phyloP scores from a whole-genome alignment of 805 yeast species.

The Zygosaccharomyces gambellarensis region DNA sequence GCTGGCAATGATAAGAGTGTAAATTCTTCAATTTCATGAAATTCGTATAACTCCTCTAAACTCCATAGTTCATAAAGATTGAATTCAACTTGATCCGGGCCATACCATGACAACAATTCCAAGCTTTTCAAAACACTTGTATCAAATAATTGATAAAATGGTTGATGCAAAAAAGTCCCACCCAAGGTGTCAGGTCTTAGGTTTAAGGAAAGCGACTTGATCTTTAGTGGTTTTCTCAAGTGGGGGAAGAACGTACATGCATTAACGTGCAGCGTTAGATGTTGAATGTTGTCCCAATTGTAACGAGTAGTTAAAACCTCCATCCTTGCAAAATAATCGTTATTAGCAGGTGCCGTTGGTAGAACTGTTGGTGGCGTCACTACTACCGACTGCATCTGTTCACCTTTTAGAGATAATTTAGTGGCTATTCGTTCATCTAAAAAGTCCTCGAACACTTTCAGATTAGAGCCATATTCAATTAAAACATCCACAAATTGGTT shows the following conservation, averaged over 20 bases:
- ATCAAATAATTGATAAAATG: constrained; percentile 34
- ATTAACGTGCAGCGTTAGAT: constrained; percentile 27
- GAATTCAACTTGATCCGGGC: constrained; percentile 18
- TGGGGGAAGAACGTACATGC: constrained; percentile 23
- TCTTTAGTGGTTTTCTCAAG: constrained; percentile 18
- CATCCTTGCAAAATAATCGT: constrained; percentile 15
- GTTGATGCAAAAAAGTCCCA: constrained; percentile 12
- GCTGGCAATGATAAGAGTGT: constrained; percentile 33
- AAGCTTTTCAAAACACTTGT: constrained; percentile 25
- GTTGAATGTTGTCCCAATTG: constrained; percentile 19
- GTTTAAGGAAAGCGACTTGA: constrained; percentile 24
- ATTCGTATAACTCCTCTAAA: constrained; percentile 30
- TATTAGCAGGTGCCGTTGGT: constrained; percentile 19
- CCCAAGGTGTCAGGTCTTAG: constrained; percentile 27
- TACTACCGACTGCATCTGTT: constrained; percentile 20
- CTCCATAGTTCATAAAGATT: constrained; percentile 25
- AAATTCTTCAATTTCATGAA: constrained; percentile 30
- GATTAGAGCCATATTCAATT: constrained; percentile 15
- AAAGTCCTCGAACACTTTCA: constrained; percentile 25
- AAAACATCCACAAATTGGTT: constrained; percentile 17
- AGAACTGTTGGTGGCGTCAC: constrained; percentile 25
- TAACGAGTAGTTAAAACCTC: constrained; percentile 12
- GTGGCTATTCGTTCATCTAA: constrained; percentile 17
- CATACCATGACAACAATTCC: constrained; percentile 39
- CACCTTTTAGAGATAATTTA: constrained; percentile 13